Conservation (phyloP, 208 protist genomes). For the Crithidia bombi region DNA sequence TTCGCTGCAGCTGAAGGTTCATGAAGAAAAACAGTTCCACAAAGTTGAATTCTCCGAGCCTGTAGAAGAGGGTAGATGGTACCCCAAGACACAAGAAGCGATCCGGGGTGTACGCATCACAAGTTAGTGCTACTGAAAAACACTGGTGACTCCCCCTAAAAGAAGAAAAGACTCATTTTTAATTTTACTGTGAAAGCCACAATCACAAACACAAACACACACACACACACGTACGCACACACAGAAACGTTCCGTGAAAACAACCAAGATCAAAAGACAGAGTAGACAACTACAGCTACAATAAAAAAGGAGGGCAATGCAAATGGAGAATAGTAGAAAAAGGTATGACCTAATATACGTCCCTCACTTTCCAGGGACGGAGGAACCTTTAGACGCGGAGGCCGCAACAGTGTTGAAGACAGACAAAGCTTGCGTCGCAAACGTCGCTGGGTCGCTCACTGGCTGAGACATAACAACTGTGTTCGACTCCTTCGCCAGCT, state of each 20-base stretch:
- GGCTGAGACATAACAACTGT: constrained; percentile 95
- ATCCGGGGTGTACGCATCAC: no score
- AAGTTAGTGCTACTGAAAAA: no score
- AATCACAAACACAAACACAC: background rate
- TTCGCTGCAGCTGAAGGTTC: no score
- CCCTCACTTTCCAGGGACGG: constrained; percentile 18
- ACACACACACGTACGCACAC: background rate
- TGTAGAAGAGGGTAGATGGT: no score
- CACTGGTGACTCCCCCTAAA: no score
- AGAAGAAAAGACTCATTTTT: no score
- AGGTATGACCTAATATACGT: background rate
- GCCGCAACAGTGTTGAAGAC: constrained; percentile 73
- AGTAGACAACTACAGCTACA: background rate
- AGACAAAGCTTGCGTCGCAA: constrained; percentile 93
- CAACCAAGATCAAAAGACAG: background rate
- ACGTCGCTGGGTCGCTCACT: constrained; percentile 83
- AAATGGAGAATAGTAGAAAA: constrained; percentile 3
- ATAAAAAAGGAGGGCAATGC: background rate
- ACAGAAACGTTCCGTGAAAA: background rate
- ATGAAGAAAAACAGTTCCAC: no score
- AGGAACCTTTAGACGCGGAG: constrained; percentile 33
- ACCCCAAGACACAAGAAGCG: no score
- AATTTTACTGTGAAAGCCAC: constrained; percentile 4
- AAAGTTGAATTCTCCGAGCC: no score
- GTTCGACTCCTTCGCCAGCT: constrained; percentile 92